phyloP scores from a whole-genome alignment of 805 yeast genomes.

The Saccharomycopsis schoenii region DNA sequence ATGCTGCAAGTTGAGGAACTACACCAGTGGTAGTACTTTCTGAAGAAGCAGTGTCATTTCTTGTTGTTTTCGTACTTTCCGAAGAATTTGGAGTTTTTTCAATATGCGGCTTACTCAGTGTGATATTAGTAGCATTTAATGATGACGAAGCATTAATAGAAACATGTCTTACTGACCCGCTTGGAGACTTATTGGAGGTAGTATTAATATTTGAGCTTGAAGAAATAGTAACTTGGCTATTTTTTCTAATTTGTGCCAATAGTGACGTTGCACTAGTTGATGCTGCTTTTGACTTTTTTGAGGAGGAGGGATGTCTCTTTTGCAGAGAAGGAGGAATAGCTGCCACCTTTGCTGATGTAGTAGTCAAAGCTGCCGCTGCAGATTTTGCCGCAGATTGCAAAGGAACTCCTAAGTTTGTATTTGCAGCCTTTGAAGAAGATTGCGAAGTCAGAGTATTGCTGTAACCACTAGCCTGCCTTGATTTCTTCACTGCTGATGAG shows the following conservation, averaged over 20 bases:
- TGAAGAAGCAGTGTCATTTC: neutral
- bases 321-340: neutral
- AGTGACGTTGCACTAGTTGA: neutral
- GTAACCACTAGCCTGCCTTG: neutral
- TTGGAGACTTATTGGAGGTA: neutral
- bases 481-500: neutral
- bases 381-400: neutral
- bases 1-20: neutral
- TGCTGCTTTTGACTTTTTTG: neutral
- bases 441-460: neutral
- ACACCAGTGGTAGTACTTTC: neutral
- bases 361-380: neutral
- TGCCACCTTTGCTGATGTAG: neutral
- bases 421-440: neutral
- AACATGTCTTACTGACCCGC: neutral
- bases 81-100: neutral
- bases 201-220: neutral
- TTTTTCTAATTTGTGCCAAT: neutral
- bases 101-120: neutral
- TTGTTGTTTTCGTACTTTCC: neutral
- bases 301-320: neutral
- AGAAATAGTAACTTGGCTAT: neutral
- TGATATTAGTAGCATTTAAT: neutral
- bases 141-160: neutral
- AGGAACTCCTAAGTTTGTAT: neutral